Conservation (phyloP, 2,329 filamentous ascomycete genomes). For the Aureobasidium musti region DNA sequence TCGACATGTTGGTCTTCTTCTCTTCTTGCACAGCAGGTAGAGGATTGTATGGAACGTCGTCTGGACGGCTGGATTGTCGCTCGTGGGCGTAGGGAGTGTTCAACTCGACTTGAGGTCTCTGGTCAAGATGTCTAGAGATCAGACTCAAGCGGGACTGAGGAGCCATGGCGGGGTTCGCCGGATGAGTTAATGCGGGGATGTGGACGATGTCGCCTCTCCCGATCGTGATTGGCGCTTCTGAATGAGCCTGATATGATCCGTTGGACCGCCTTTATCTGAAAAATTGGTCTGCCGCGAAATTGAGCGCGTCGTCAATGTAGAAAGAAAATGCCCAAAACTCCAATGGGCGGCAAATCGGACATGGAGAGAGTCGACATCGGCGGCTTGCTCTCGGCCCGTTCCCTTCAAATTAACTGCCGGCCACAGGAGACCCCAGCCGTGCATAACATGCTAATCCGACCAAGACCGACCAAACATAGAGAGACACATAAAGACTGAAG, state of each 20-base stretch:
- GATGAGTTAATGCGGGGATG: conserved; percentile 12
- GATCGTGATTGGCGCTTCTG: conserved; percentile 8
- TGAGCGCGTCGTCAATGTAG: conserved; percentile 1
- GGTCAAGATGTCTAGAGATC: conserved; percentile 62
- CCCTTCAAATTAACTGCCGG: conserved; percentile 10
- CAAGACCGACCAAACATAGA: not conserved
- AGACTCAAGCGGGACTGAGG: conserved; percentile 54
- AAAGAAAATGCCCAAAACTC: conserved; percentile 14
- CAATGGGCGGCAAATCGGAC: conserved; percentile 25
- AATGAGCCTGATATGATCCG: conserved; percentile 2
- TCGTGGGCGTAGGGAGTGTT: conserved; percentile 67
- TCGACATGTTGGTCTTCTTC: conserved; percentile 54
- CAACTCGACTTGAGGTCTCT: conserved; percentile 58
- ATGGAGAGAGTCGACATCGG: conserved; percentile 20
- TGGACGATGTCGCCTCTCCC: not conserved
- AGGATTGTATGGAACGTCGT: conserved; percentile 55
- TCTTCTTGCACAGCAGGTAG: conserved; percentile 35
- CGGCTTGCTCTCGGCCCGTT: conserved; percentile 14
- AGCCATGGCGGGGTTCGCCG: conserved; percentile 27
- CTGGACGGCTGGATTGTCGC: conserved; percentile 53
- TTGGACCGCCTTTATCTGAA: not conserved
- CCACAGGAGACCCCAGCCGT: not conserved
- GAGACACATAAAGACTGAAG: not conserved
- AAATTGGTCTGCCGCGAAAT: not conserved
- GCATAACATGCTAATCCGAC: not conserved